Base-by-base conservation (phyloP, 2,329 filamentous ascomycete genomes). In the Mycosphaerella sp. region DNA sequence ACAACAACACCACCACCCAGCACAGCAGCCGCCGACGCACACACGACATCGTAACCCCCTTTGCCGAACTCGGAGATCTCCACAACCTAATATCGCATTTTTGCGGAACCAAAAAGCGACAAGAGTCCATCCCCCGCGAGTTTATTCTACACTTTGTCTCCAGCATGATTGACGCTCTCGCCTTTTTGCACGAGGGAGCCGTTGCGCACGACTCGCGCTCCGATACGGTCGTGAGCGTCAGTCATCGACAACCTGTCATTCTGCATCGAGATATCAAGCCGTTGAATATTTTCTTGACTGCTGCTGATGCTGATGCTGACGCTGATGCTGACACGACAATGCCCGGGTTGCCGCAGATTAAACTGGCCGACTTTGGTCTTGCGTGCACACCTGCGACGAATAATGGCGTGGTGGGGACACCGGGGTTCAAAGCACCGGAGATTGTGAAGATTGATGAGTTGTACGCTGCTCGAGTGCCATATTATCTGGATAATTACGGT, bases 151-250 rank as follows among this genome's bases (percentile, higher is more conserved):
- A 64, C 46, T 59, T 63, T 50, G 53, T 64, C 49, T 54, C 54
- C 26, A 58, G 55, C n/a, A 58, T 69, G 55, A 51, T 59, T 44
- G 48, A 62, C 12, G 65, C 62, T 2, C 44, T 68, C 4, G 57
- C 57, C 6, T 67, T 57, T 51, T 21, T 67, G 3, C 66, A 69
- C 41, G n/a, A 53, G 11, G 63, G 65, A 17, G 52, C 58, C 23
- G 45, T 43, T 47, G 17, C 12, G 1, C 55, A 57, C 26, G 45
- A 57, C 11, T 10, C 51, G 5, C 42, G 8, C 8, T 43, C 41
- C 3, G 43, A 48, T 3, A 49, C 49, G 9, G 23, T 41, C 12
- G 45, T 11, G 1, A 45, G 41, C 23, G 43, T 56, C 11, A n/a
- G 17, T 6, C 40, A 47, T n/a, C 26, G 48, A n/a, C 54, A 58